Evolutionary conservation across 768 basidiomycete species (phyloP), one percentile per base, ranked within the genome.

Genomic region (Amanita inopinata): DNA sequence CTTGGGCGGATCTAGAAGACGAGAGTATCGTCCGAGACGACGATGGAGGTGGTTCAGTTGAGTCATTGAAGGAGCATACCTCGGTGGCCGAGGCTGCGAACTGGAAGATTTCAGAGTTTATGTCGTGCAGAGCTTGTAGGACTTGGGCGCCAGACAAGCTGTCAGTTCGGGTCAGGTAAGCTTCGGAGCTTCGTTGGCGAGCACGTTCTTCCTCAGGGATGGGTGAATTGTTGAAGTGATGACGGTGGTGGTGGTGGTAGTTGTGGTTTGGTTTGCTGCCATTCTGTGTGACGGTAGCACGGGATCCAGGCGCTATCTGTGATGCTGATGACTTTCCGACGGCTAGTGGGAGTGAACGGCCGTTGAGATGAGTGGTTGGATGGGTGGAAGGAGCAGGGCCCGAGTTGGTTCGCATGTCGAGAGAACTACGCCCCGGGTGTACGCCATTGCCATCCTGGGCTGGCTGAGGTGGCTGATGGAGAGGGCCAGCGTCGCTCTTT

Each of bases 71-170:
- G 1, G 70, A 68, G 50, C 74, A 78, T 31, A 77, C 64, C 58
- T 88, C 84, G 11, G 80, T 78, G 5, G 80, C 83, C 17, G 78
- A 73, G 11, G 83, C 82, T 6, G 83, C 79, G 46, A 83, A 83
- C 49, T 84, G 84, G n/a, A 83, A 69, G 46, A 86, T 80, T 59
- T 86, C 83, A 0, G 80, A 76, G 55, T 87, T 87, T 57, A 87
- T 70, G 52, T 87, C 84, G 49, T 82, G 78, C 10, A 87, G 76
- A 2, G 81, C 78, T 54, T 87, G 83, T 36, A 87, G 72, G 56
- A 87, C 70, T 55, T 85, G 82, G 1, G 81, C 77, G 9, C 84
- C 84, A 1, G 83, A 83, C 80, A 78, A 83, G 22, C 60, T 63
- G 58, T 87, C 84, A 23, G 75, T 78, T 47, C 83, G 79, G 11